Evolutionary conservation across 1,139 yeast genomes (phyloP).

Genomic region (Pichia sp.): DNA sequence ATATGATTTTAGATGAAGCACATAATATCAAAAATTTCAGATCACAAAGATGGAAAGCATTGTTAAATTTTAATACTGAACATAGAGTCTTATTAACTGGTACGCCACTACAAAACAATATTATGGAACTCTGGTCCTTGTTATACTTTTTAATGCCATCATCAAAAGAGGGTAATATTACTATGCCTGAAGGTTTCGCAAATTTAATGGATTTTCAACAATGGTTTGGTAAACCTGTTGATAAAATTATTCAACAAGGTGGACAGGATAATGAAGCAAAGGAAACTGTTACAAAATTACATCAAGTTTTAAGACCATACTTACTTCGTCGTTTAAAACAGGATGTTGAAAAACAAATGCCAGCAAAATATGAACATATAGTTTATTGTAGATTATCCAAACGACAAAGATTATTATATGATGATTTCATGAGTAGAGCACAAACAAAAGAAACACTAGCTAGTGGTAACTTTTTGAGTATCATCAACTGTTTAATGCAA

Average conservation of each 20-base stretch:
- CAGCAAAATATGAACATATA: slow-evolving; percentile 93
- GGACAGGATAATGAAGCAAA: slow-evolving; percentile 64
- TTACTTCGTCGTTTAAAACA: slow-evolving; percentile 84
- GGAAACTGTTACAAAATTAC: slow-evolving; percentile 80
- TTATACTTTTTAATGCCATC: slow-evolving; percentile 95
- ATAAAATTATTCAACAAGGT: slow-evolving; percentile 77
- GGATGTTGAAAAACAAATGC: slow-evolving; percentile 99
- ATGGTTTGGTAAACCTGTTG: slow-evolving; percentile 98
- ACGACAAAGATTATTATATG: slow-evolving; percentile 85
- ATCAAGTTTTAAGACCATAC: slow-evolving; percentile 91
- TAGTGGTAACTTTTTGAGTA: slow-evolving; percentile 90
- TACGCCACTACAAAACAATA: slow-evolving; percentile 88
- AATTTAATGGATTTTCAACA: slow-evolving; percentile 92
- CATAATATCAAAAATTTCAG: slow-evolving; percentile 95
- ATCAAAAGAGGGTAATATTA: slow-evolving; percentile 45
- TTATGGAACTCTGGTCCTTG: slow-evolving; percentile 91
- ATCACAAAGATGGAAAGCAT: slow-evolving; percentile 95
- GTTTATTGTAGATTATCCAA: slow-evolving; percentile 88
- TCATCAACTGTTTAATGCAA: slow-evolving; percentile 97
- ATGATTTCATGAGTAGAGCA: slow-evolving; percentile 96
- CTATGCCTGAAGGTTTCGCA: slow-evolving; percentile 95
- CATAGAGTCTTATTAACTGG: slow-evolving; percentile 87
- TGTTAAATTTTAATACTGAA: slow-evolving; percentile 87
- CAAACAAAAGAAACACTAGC: slow-evolving; percentile 91
- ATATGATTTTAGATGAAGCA: slow-evolving; percentile 96